phyloP scores from a whole-genome alignment of 306 rosid species.

The Pyrus betulifolia region DNA sequence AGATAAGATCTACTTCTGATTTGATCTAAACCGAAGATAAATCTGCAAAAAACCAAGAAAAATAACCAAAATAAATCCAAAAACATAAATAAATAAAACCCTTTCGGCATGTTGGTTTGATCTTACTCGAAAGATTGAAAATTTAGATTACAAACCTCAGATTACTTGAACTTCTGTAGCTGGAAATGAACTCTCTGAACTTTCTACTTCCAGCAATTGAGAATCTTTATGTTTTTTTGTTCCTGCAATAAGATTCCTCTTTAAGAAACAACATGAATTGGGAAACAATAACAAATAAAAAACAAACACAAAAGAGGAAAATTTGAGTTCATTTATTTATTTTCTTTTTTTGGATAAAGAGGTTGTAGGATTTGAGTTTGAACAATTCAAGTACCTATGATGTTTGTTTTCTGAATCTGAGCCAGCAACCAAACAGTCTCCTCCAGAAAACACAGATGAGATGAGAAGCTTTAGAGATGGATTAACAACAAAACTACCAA shows the following conservation, averaged over 20 bases:
- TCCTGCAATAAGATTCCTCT: background rate
- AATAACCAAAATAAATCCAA: background rate
- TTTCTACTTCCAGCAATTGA: background rate
- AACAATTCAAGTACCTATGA: background rate
- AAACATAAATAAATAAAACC: background rate
- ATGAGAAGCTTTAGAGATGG: background rate
- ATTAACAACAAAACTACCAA: background rate
- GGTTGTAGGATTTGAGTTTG: background rate
- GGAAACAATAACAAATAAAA: background rate
- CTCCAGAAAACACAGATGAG: background rate
- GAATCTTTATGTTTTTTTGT: background rate
- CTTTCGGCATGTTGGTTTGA: background rate
- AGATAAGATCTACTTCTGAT: background rate
- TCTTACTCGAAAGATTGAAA: background rate
- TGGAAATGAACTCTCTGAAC: background rate
- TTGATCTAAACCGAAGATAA: background rate
- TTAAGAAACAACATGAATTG: background rate
- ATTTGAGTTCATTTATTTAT: background rate
- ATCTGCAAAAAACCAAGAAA: conserved; percentile 4
- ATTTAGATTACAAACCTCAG: background rate
- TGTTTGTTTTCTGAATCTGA: background rate
- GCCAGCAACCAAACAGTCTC: conserved; percentile 8
- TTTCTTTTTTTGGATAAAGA: background rate
- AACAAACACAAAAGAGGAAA: background rate
- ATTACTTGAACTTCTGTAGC: background rate